A percentile compares a stretch with the other conserved stretches of the same genome.
These are phyloP conservation scores for Pseudogymnoascus sp. DNA, from an alignment of 2,329 filamentous ascomycete species.

Conservation along the genomic window DNA sequence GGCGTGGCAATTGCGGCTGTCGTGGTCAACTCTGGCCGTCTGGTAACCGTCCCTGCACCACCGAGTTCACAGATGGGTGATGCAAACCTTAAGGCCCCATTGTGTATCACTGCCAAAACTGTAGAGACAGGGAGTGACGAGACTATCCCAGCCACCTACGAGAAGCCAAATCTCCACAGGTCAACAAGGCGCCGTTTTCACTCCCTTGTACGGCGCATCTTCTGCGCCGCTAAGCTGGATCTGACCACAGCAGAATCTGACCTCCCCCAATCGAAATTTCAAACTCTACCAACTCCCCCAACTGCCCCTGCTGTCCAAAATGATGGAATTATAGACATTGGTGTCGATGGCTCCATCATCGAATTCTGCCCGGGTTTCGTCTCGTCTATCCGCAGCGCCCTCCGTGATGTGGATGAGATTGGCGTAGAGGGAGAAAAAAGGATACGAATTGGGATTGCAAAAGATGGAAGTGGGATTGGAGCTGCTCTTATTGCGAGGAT, in stretches of 20 bases:
- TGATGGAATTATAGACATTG: conserved; percentile 74
- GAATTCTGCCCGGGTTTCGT: conserved; percentile 95
- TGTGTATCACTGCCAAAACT: conserved; percentile 18
- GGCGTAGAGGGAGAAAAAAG: conserved; percentile 72
- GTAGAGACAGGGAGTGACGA: neutral
- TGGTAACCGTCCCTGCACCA: conserved; percentile 57
- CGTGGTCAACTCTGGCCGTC: conserved; percentile 69
- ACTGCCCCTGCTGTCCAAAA: conserved; percentile 12
- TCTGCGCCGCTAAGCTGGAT: neutral
- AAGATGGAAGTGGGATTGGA: conserved; percentile 93
- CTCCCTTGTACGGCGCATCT: neutral
- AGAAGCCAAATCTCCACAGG: neutral
- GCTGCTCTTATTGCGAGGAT: conserved; percentile 91
- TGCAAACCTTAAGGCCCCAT: conserved; percentile 12
- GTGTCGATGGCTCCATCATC: conserved; percentile 88
- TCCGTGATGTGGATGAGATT: conserved; percentile 69
- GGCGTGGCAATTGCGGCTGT: conserved; percentile 83
- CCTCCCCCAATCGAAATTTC: neutral
- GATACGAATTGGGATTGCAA: conserved; percentile 90
- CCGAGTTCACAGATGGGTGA: conserved; percentile 24
- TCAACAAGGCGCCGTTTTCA: neutral
- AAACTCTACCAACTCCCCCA: neutral
- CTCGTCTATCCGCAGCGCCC: conserved; percentile 75
- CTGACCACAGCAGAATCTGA: neutral
- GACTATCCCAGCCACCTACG: neutral